Evolutionary conservation across 208 protist species (phyloP).

Genomic region (Perkinsela sp.): DNA sequence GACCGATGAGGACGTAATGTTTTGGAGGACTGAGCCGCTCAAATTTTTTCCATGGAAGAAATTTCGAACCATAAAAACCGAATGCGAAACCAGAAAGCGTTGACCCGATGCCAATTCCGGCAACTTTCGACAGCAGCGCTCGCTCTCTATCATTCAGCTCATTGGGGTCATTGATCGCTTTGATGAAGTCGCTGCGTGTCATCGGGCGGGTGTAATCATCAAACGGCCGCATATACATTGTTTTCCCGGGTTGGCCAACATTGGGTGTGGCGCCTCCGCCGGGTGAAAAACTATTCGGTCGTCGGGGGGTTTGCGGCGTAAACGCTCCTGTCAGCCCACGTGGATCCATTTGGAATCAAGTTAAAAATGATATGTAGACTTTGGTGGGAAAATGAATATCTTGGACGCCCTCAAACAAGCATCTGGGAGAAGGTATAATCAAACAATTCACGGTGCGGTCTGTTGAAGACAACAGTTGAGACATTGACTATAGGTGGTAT

Average conservation of each 20-base stretch:
- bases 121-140: not conserved
- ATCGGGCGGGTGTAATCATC: not conserved
- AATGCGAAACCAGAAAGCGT: not conserved
- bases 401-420: no score
- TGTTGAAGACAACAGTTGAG: no score
- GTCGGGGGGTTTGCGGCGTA: no score
- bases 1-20: not conserved
- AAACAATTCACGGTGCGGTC: no score
- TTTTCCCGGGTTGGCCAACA: not conserved
- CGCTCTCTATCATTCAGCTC: not conserved
- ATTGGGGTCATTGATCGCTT: not conserved
- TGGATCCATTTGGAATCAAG: no score
- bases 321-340: no score
- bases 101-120: not conserved
- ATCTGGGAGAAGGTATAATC: no score
- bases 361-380: no score
- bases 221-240: not conserved
- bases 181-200: not conserved
- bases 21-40: not conserved
- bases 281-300: no score
- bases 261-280: not conserved
- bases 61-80: not conserved
- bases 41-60: not conserved
- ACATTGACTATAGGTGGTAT: no score
- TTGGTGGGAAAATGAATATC: no score